Evolutionary conservation across 331 rosid species (phyloP), one percentile per base, ranked within the genome.

Genomic region (Erythrophleum ivorense): DNA sequence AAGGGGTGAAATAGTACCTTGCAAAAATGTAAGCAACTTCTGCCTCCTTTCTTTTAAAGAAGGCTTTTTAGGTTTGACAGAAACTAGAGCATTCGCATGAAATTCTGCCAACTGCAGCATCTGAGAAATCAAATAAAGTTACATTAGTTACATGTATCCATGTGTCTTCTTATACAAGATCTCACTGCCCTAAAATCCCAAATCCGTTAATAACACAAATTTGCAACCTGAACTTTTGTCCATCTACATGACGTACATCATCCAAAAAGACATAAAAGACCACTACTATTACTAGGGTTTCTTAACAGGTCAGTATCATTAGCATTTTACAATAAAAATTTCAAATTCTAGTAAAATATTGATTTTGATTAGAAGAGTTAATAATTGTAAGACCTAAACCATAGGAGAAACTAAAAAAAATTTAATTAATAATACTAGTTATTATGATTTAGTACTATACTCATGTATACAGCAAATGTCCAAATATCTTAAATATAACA

Each of bases 21-120:
- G 97, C 90, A 96, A 91, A 86, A 96, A 96, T 41, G 97, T 58
- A 50, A 96, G 97, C 88, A 96, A 83, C 83, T 94, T 96, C 67
- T 91, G 97, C 89, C 82, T 96, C 80, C 98, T 86, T 85, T 96
- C 98, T 85, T 88, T 96, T 78, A 94, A 79, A 76, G 95, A 91
- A 79, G 97, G 95, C 74, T 88, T 90, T 83, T 91, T 96, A 54
- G 99, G 89, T 76, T 91, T 96, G 76, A 49, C 87, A 85, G 99
- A 85, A 80, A 90, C 94, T 52, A 67, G 83, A 81, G 94, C 90
- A 87, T 70, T 96, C 50, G 88, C 98, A 78, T 94, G 99, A 82
- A 79, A 84, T 87, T 96, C 99, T 67, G 99, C 99, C 84, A 96
- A 77, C 85, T 94, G 97, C 88, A 96, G 84, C 99, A 96, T 96